Conservation (phyloP, 768 basidiomycete species). For the Clathrus columnatus region DNA sequence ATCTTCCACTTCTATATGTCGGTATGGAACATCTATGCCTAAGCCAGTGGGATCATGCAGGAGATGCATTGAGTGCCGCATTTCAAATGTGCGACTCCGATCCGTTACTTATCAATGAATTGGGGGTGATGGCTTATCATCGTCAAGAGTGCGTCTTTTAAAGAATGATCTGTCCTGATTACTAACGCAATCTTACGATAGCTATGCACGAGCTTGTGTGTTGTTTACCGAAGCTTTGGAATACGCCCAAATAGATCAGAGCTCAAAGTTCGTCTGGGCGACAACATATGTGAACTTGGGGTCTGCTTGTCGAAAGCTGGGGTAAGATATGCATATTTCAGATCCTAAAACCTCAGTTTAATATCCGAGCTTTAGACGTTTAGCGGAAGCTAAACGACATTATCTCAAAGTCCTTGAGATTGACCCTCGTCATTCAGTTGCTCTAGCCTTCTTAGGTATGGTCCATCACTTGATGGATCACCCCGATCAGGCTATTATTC, state of each 20-base stretch:
- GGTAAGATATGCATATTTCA: constrained; percentile 36
- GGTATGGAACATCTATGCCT: constrained; percentile 98
- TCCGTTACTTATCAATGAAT: constrained; percentile 84
- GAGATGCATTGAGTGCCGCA: constrained; percentile 82
- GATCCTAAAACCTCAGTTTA: neutral
- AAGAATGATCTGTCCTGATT: neutral
- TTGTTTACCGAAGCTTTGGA: constrained; percentile 70
- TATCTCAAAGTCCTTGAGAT: constrained; percentile 80
- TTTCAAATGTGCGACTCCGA: constrained; percentile 76
- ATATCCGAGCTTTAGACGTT: constrained; percentile 22
- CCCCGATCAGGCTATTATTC: constrained; percentile 72
- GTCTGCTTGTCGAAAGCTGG: constrained; percentile 75
- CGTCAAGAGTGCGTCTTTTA: constrained; percentile 57
- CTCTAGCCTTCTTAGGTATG: constrained; percentile 84
- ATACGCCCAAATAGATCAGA: constrained; percentile 79
- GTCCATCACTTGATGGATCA: constrained; percentile 70
- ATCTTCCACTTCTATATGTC: constrained; percentile 89
- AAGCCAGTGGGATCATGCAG: constrained; percentile 70
- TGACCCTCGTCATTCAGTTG: constrained; percentile 74
- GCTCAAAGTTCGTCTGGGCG: constrained; percentile 77
- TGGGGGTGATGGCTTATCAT: constrained; percentile 88
- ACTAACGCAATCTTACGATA: constrained; percentile 24
- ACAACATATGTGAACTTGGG: constrained; percentile 90
- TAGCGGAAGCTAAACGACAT: constrained; percentile 57
- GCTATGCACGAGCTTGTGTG: constrained; percentile 61